These are phyloP conservation scores for Diaporthe ampelina DNA, from an alignment of 2,329 filamentous ascomycete species.

Conservation along the genomic window DNA sequence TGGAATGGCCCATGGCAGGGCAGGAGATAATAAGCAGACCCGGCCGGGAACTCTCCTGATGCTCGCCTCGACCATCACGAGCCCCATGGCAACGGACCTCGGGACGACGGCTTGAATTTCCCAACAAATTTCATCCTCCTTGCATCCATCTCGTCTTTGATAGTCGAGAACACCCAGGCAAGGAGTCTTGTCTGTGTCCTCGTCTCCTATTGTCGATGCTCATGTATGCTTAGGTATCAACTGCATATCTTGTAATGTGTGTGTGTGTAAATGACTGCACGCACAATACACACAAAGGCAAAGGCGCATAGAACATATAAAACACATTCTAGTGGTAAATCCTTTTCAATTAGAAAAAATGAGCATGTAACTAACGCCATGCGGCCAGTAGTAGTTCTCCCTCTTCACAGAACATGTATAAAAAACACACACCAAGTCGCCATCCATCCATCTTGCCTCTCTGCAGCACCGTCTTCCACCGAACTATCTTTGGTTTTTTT, in stretches of 20 bases:
- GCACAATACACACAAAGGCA: not conserved
- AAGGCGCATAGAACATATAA: not conserved
- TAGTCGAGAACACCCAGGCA: no score
- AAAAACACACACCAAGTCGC: conserved; percentile 18
- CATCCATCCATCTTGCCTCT: conserved; percentile 4
- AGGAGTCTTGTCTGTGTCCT: not conserved
- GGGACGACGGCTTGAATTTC: conserved; percentile 11
- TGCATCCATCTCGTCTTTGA: not conserved
- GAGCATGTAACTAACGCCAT: conserved; percentile 42
- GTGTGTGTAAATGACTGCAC: not conserved
- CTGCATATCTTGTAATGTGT: not conserved
- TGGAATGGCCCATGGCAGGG: conserved; percentile 10
- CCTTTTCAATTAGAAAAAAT: conserved; percentile 35
- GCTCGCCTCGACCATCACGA: not conserved
- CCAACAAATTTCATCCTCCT: conserved; percentile 20
- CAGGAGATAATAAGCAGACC: conserved; percentile 7
- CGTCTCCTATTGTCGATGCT: not conserved
- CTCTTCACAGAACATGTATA: conserved; percentile 34
- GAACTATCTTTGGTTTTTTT: not conserved
- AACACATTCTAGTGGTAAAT: conserved; percentile 7
- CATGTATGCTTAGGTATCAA: not conserved
- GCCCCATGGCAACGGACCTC: conserved; percentile 14
- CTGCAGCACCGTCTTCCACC: not conserved
- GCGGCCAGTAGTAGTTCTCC: conserved; percentile 40
- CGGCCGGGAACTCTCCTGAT: conserved; percentile 30